Percentiles rank a stretch among this genome's conserved stretches.
These are phyloP conservation scores for Geranomyces michiganensis DNA, from an alignment of 192 early-diverging fungal species.

Conservation along the genomic window DNA sequence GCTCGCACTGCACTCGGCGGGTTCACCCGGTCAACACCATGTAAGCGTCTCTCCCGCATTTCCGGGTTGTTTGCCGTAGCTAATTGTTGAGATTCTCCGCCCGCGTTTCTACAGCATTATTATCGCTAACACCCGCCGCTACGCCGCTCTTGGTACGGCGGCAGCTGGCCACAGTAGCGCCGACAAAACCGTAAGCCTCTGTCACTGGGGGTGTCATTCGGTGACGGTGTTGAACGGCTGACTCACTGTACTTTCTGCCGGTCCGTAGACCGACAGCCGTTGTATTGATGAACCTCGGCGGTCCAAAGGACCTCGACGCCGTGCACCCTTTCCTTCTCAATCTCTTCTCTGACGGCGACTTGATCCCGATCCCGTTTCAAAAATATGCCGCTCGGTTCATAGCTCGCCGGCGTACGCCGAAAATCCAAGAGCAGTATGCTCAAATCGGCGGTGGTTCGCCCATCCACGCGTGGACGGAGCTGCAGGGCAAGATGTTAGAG, in stretches of 20 bases:
- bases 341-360: constrained; percentile 89
- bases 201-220: no score
- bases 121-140: no score
- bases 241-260: background rate
- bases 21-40: no score
- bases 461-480: constrained; percentile 85
- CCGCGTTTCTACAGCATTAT: no score
- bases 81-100: no score
- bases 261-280: constrained; percentile 71
- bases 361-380: constrained; percentile 90
- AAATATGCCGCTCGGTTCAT: constrained; percentile 69
- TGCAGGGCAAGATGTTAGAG: constrained; percentile 81
- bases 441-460: constrained; percentile 95
- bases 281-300: constrained; percentile 93
- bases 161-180: no score
- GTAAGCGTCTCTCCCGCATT: no score
- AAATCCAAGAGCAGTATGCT: constrained; percentile 87
- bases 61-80: no score
- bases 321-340: constrained; percentile 81
- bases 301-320: constrained; percentile 72
- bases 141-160: no score
- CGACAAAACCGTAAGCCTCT: no score
- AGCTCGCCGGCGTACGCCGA: constrained; percentile 78
- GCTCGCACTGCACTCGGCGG: no score
- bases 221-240: no score